phyloP scores from a whole-genome alignment of 176 grass and related monocot genomes.

The Avena eriantha region DNA sequence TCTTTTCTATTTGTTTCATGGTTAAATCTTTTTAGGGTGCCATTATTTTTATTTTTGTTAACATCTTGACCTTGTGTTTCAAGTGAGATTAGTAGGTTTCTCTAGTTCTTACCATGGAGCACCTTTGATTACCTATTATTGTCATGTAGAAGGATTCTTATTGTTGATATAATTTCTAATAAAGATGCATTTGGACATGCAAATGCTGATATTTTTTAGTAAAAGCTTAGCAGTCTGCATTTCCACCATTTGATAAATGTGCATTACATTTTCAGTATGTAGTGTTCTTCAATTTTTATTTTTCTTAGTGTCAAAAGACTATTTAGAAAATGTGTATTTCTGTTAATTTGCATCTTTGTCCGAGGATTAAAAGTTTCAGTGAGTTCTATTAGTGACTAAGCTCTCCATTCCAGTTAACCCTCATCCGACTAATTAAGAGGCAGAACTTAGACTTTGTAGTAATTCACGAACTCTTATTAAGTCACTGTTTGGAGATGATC shows the following conservation, averaged over 20 bases:
- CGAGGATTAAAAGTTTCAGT: too few species aligned
- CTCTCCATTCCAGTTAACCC: neutral
- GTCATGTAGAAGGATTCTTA: neutral
- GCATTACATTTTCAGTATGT: neutral
- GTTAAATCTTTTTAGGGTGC: neutral
- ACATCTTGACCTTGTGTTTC: conserved; percentile 3
- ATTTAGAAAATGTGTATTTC: neutral
- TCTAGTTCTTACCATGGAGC: conserved; percentile 3
- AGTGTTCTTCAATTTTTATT: neutral
- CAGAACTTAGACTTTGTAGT: neutral
- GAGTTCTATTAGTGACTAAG: neutral
- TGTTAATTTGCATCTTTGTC: neutral
- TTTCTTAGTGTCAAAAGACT: neutral
- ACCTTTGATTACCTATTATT: neutral
- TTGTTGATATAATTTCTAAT: neutral
- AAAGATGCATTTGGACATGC: neutral
- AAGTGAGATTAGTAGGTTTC: neutral
- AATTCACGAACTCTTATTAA: neutral
- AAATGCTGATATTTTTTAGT: conserved; percentile 6
- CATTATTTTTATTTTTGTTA: neutral
- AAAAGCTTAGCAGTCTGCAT: neutral
- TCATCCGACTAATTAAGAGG: neutral
- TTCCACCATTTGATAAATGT: neutral
- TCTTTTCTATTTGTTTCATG: neutral
- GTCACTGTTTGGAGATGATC: neutral